Evolutionary conservation across 2,329 filamentous ascomycete species (phyloP).

Genomic region (Nigrospora sphaerica): DNA sequence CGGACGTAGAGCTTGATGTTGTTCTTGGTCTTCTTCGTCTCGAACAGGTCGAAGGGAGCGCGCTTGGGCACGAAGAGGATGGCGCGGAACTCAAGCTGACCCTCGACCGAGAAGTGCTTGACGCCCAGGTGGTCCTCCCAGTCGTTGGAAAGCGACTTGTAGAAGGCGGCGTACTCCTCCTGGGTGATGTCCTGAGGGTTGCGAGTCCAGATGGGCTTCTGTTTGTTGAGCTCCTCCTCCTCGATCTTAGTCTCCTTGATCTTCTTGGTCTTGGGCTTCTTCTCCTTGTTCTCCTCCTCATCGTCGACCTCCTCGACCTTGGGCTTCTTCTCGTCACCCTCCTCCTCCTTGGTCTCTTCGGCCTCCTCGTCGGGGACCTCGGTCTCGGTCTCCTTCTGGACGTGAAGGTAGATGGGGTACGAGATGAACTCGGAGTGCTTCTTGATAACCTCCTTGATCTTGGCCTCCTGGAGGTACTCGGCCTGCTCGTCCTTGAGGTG

Average conservation of each 20-base stretch:
- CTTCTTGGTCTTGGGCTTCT: slow-evolving; percentile 98
- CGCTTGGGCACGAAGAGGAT: slow-evolving; percentile 99
- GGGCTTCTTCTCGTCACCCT: slow-evolving; percentile 86
- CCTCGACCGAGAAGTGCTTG: slow-evolving; percentile 99
- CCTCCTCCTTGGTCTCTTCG: slow-evolving; percentile 63
- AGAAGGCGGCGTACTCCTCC: slow-evolving; percentile 98
- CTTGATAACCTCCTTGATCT: slow-evolving; percentile 99
- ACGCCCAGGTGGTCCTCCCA: slow-evolving; percentile 99
- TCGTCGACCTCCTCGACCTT: slow-evolving; percentile 91
- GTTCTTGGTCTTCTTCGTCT: slow-evolving; percentile 99
- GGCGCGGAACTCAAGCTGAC: slow-evolving; percentile 99
- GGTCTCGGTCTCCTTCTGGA: slow-evolving; percentile 97
- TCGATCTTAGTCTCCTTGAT: slow-evolving; percentile 98
- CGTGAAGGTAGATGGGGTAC: slow-evolving; percentile 99
- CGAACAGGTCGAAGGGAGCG: slow-evolving; percentile 98
- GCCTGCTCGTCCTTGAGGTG: slow-evolving; percentile 99
- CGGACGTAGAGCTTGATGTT: slow-evolving; percentile 99
- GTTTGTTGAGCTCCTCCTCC: slow-evolving; percentile 99
- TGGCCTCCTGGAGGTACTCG: slow-evolving; percentile 97
- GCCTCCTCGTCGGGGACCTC: slow-evolving; percentile 96
- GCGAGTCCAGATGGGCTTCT: slow-evolving; percentile 99
- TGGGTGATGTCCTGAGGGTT: slow-evolving; percentile 91
- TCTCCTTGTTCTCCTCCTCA: slow-evolving; percentile 78
- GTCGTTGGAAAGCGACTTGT: slow-evolving; percentile 99
- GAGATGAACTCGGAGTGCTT: slow-evolving; percentile 99